Evolutionary conservation across 2,329 filamentous ascomycete genomes (phyloP), one percentile per base, ranked within the genome.

Genomic region (Colletotrichum agaves): DNA sequence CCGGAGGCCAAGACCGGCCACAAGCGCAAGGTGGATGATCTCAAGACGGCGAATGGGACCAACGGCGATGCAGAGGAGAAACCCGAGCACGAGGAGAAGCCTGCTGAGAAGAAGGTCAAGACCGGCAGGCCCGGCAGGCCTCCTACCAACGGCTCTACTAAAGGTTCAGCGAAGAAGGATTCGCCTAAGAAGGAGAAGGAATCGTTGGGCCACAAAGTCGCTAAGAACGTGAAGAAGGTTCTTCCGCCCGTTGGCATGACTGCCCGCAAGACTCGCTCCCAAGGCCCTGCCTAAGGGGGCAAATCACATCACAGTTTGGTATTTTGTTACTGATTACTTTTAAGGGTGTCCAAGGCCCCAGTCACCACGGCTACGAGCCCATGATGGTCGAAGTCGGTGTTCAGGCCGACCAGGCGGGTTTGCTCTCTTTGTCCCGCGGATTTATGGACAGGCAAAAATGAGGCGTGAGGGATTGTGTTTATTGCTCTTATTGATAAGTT

Each of bases 261-360:
- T 6, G 75, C 76, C 50, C 76, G 80, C 47, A 82, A 81, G 77
- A 82, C 80, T 7, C 76, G 81, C 55, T 82, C 81, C 66, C 80
- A 82, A 70, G 81, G 81, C 0, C 67, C 67, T n/a, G 67, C 37
- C 13, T 70, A 4, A 55, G 1, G 3, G 5, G 13, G 13, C 13
- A 33, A 5, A 13, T 37, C 1, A 37, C n/a, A 4, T 17, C 27
- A 15, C 0, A 1, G 21, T 17, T 31, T 21, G 7, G 1, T 5
- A 49, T 49, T 13, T 49, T n/a, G n/a, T n/a, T 27, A 3, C 27
- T 27, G 27, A 8, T 27, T 27, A 27, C 27, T 27, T 63, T 21
- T 49, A n/a, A 4, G 15, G 17, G 27, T 19, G 10, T 52, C 1
- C 23, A 47, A 21, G 53, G 44, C 44, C 44, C 35, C 33, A 60